These are phyloP conservation scores for Penicillium corylophilum DNA, from an alignment of 2,329 filamentous ascomycete genomes.

Conservation along the genomic window DNA sequence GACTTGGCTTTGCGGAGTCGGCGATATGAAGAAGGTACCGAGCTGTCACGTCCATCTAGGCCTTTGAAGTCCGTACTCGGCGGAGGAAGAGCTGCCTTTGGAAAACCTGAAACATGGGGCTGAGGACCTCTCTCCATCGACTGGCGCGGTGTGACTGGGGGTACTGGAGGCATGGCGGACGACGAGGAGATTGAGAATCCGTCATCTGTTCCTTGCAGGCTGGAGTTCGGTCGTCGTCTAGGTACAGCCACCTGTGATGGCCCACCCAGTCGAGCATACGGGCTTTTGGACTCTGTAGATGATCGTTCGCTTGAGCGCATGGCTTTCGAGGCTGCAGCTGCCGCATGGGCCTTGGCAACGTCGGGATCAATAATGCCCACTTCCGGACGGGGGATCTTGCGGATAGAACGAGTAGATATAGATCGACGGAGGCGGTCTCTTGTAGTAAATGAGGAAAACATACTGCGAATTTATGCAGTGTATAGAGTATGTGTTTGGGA, in stretches of 20 bases:
- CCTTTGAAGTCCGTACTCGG: constrained; percentile 34
- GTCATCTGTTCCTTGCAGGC: constrained; percentile 16
- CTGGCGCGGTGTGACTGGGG: constrained; percentile 2
- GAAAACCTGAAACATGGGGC: constrained; percentile 10
- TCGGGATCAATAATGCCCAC: neutral
- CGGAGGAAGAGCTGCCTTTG: constrained; percentile 20
- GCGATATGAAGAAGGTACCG: constrained; percentile 48
- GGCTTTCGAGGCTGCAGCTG: constrained; percentile 43
- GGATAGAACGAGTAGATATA: constrained; percentile 42
- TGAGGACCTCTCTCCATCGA: constrained; percentile 5
- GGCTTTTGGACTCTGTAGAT: constrained; percentile 25
- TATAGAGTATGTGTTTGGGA: constrained; percentile 23
- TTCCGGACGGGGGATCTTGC: constrained; percentile 25
- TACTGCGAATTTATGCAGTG: constrained; percentile 23
- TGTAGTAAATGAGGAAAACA: constrained; percentile 30
- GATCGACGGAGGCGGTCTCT: constrained; percentile 36
- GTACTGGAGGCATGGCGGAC: neutral
- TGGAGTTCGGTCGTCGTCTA: constrained; percentile 21
- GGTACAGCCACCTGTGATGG: constrained; percentile 28
- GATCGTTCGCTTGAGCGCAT: constrained; percentile 40
- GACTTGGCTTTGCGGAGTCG: constrained; percentile 49
- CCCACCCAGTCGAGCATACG: constrained; percentile 33
- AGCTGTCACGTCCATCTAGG: constrained; percentile 38
- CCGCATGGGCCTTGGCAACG: constrained; percentile 34
- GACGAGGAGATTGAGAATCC: constrained; percentile 1